These are phyloP conservation scores for Nicotiana otophora DNA, from an alignment of 257 asterid species.

Conservation along the genomic window DNA sequence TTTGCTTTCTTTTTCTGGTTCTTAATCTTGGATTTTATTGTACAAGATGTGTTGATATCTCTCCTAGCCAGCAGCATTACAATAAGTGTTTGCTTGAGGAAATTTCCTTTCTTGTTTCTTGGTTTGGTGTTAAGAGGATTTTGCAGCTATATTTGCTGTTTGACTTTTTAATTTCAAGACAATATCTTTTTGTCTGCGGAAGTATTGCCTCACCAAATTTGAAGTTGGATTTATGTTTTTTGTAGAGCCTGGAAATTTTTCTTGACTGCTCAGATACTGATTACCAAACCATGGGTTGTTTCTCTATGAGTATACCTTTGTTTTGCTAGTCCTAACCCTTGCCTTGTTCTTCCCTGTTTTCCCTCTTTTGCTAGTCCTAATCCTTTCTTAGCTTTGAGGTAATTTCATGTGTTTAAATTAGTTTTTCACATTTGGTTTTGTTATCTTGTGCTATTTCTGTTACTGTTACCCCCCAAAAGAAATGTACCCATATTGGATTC, in stretches of 20 bases:
- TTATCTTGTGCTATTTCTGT: not conserved
- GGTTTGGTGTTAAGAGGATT: not conserved
- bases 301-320: not conserved
- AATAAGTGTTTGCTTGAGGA: not conserved
- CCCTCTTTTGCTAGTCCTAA: not conserved
- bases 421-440: not conserved
- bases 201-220: not conserved
- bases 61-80: not conserved
- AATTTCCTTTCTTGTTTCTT: not conserved
- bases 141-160: not conserved
- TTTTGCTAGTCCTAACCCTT: not conserved
- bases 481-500: not conserved
- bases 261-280: conserved; percentile 4
- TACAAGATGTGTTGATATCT: not conserved
- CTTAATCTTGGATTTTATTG: not conserved
- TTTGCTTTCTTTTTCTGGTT: not conserved
- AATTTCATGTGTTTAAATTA: not conserved
- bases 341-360: not conserved
- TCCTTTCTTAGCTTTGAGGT: not conserved
- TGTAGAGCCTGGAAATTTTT: not conserved
- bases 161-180: not conserved
- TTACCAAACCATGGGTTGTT: not conserved
- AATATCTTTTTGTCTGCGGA: not conserved
- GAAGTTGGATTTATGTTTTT: not conserved
- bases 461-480: not conserved